Conservation (phyloP, 2,329 filamentous ascomycete species). For the Apiospora saccharicola region DNA sequence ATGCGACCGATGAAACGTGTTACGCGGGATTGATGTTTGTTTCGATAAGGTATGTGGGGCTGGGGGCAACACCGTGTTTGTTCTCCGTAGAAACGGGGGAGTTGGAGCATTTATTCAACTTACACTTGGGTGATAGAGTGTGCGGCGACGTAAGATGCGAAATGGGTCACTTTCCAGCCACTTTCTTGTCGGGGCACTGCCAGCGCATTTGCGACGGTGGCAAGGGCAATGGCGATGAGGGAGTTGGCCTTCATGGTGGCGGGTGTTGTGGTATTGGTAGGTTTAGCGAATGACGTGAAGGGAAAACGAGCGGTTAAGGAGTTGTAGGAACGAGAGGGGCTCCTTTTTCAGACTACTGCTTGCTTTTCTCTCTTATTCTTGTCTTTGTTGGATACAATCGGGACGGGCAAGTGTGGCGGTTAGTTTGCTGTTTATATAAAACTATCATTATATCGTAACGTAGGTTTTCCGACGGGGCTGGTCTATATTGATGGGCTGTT, state of each 20-base stretch:
- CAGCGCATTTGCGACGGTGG: not conserved
- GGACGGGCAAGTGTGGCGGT: not conserved
- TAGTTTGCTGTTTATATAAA: conserved; percentile 3
- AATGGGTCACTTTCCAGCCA: conserved; percentile 7
- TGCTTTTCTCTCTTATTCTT: not conserved
- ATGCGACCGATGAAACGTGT: not conserved
- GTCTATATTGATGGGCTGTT: not conserved
- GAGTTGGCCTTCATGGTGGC: conserved; percentile 7
- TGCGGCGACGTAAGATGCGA: conserved; percentile 1
- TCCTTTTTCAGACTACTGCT: not conserved
- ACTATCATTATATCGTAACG: not conserved
- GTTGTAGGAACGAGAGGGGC: conserved; percentile 6
- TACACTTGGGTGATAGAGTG: conserved; percentile 20
- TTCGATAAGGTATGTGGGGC: not conserved
- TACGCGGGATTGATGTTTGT: not conserved
- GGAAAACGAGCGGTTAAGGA: not conserved
- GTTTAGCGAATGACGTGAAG: conserved; percentile 14
- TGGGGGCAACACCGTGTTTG: not conserved
- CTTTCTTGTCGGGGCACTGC: not conserved
- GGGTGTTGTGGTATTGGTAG: not conserved
- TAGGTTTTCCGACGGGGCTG: not conserved
- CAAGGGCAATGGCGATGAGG: not conserved
- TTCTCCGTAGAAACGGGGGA: not conserved
- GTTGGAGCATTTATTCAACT: not conserved
- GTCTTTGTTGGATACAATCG: not conserved